Conservation (phyloP, 2,329 filamentous ascomycete species). For the Stromatinia cepivora region DNA sequence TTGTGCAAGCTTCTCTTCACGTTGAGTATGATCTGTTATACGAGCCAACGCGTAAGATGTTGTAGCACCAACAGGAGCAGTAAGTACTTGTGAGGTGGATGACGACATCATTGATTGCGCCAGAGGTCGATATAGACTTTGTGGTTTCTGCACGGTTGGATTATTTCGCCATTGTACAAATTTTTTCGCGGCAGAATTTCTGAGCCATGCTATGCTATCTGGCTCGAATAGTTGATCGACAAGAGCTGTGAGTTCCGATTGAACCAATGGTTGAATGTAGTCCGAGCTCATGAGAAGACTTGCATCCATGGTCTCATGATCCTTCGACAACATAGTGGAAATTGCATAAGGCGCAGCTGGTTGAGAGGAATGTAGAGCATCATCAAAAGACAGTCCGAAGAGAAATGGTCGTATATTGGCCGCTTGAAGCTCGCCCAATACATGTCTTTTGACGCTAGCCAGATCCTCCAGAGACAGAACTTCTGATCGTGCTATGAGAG, state of each 20-base stretch:
- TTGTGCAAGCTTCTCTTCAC: slow-evolving; percentile 62
- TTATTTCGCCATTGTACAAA: slow-evolving; percentile 67
- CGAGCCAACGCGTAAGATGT: slow-evolving; percentile 61
- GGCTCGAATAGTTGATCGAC: slow-evolving; percentile 75
- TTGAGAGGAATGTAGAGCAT: slow-evolving; percentile 27
- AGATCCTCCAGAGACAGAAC: slow-evolving; percentile 60
- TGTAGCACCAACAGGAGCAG: slow-evolving; percentile 39
- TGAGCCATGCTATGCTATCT: slow-evolving; percentile 76
- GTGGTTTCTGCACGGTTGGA: slow-evolving; percentile 37
- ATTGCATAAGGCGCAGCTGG: slow-evolving; percentile 65
- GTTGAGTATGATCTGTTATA: slow-evolving; percentile 58
- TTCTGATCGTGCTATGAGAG: slow-evolving; percentile 78
- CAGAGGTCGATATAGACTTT: slow-evolving; percentile 44
- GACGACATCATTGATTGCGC: slow-evolving; percentile 28
- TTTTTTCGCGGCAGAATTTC: slow-evolving; percentile 81
- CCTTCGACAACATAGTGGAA: slow-evolving; percentile 70
- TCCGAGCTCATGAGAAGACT: slow-evolving; percentile 90
- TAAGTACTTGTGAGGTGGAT: slow-evolving; percentile 33
- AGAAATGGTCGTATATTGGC: slow-evolving; percentile 65
- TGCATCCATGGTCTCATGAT: slow-evolving; percentile 85
- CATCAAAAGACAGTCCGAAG: slow-evolving; percentile 48
- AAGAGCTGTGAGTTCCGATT: slow-evolving; percentile 70
- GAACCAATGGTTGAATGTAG: slow-evolving; percentile 77
- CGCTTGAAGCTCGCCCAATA: slow-evolving; percentile 56
- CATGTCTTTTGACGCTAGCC: slow-evolving; percentile 57